phyloP scores from a whole-genome alignment of 441 rosid genomes.

The Mallotus japonicus region DNA sequence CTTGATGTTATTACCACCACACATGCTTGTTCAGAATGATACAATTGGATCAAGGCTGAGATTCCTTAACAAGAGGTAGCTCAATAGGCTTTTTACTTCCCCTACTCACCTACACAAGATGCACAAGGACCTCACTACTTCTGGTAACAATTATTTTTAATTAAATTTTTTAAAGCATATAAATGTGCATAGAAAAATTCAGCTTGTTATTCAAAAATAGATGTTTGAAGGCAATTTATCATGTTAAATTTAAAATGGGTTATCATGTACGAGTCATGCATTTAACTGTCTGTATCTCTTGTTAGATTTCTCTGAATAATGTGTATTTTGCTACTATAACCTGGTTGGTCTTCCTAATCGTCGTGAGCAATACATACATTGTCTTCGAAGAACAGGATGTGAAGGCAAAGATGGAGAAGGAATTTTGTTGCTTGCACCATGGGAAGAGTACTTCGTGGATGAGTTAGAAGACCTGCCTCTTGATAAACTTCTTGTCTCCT shows the following conservation, averaged over 20 bases:
- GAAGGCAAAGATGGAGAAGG: constrained; percentile 85
- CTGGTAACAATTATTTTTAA: background rate
- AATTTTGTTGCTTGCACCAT: constrained; percentile 81
- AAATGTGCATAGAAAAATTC: background rate
- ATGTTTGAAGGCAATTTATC: background rate
- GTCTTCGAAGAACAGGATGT: constrained; percentile 90
- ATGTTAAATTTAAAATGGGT: background rate
- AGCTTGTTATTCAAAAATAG: too few species aligned
- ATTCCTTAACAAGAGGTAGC: background rate
- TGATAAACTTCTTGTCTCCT: constrained; percentile 50
- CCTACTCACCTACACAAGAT: too few species aligned
- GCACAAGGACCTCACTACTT: background rate
- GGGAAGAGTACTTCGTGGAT: constrained; percentile 86
- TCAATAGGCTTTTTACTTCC: too few species aligned
- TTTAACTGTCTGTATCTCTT: background rate
- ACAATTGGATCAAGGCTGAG: background rate
- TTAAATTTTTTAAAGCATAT: background rate
- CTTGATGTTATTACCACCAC: background rate
- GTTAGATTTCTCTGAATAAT: background rate
- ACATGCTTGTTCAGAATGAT: background rate
- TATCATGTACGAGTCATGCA: background rate
- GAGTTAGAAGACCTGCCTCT: constrained; percentile 78
- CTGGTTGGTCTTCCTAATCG: constrained; percentile 85
- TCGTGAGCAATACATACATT: constrained; percentile 84
- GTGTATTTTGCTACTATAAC: constrained; percentile 11